phyloP scores from a whole-genome alignment of 2,329 filamentous ascomycete genomes.

The Aspergillus ochraceus region DNA sequence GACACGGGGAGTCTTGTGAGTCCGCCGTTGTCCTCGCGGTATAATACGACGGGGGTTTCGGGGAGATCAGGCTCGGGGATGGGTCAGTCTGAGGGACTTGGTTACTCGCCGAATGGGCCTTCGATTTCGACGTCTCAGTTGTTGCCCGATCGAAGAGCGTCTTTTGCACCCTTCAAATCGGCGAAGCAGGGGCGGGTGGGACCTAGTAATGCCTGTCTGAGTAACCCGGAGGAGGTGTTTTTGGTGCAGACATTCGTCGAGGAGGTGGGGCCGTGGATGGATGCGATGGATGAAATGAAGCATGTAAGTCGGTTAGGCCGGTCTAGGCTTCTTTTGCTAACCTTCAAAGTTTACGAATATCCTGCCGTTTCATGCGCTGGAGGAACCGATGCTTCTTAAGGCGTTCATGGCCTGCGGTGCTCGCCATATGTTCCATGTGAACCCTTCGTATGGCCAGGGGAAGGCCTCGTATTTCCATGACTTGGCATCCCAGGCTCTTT shows the following conservation, averaged over 20 bases:
- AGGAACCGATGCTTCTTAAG: slow-evolving; percentile 84
- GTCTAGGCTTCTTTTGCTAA: slow-evolving; percentile 11
- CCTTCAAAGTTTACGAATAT: slow-evolving; percentile 67
- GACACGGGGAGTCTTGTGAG: slow-evolving; percentile 20
- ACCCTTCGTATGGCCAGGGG: slow-evolving; percentile 69
- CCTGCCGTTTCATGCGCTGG: slow-evolving; percentile 78
- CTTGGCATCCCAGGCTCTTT: slow-evolving; percentile 74
- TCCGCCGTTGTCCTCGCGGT: background rate
- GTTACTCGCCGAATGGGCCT: slow-evolving; percentile 29
- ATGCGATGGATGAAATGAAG: slow-evolving; percentile 80
- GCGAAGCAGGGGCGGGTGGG: slow-evolving; percentile 42
- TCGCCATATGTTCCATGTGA: slow-evolving; percentile 72
- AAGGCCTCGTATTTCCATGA: slow-evolving; percentile 83
- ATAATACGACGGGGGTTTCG: slow-evolving; percentile 44
- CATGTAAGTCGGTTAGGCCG: slow-evolving; percentile 52
- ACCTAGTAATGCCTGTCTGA: slow-evolving; percentile 62
- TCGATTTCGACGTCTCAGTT: slow-evolving; percentile 26
- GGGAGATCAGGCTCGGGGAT: slow-evolving; percentile 45
- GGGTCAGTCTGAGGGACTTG: slow-evolving; percentile 36
- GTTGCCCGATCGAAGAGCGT: slow-evolving; percentile 32
- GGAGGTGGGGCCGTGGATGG: slow-evolving; percentile 92
- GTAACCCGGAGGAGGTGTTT: slow-evolving; percentile 73
- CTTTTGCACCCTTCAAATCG: slow-evolving; percentile 36
- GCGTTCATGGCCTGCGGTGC: slow-evolving; percentile 87
- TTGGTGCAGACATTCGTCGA: slow-evolving; percentile 92